Evolutionary conservation across 805 yeast genomes (phyloP), one percentile per base, ranked within the genome.

Genomic region (Candida tammaniensis): DNA sequence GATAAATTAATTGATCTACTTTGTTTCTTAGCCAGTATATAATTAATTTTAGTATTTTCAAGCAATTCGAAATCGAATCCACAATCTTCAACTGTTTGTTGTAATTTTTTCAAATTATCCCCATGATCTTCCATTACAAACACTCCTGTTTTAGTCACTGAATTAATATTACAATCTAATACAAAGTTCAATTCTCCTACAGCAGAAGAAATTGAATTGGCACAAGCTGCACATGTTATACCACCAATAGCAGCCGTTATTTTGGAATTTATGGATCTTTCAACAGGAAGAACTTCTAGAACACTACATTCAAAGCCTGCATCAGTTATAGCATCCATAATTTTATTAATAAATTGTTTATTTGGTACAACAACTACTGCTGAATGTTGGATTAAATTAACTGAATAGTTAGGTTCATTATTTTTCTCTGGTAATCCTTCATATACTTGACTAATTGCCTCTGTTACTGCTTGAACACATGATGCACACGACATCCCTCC

Each of bases 161-260:
- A 65, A 40, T 76, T 77, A 26, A 83, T 68, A 7, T 75, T 73
- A 21, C 70, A 65, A 12, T 72, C 76, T 13, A 68, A 55, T 3
- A 83, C 73, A 51, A 74, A 79, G 2, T 74, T 70, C 24, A 81
- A 48, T 4, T 63, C 70, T 21, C 52, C 52, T 17, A 64, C 75
- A 20, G 74, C 68, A 7, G 65, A 56, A 7, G 64, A 57, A 8
- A 85, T 73, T 0, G 89, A 63, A 25, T 68, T 68, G 1, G 77
- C 77, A 55, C 93, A 81, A 0, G 86, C 76, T 6, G 84, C 78
- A 57, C 91, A 84, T 0, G 87, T 77, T 54, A 83, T 82, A 3
- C 89, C 91, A 8, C 82, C 84, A 27, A 84, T 76, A 0, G 77
- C 58, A 1, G 86, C 87, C 8, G 68, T 61, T 7, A 80, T 73